Evolutionary conservation across 352 stramenopile genomes (phyloP).

Genomic region (Globisporangium ultimum): DNA sequence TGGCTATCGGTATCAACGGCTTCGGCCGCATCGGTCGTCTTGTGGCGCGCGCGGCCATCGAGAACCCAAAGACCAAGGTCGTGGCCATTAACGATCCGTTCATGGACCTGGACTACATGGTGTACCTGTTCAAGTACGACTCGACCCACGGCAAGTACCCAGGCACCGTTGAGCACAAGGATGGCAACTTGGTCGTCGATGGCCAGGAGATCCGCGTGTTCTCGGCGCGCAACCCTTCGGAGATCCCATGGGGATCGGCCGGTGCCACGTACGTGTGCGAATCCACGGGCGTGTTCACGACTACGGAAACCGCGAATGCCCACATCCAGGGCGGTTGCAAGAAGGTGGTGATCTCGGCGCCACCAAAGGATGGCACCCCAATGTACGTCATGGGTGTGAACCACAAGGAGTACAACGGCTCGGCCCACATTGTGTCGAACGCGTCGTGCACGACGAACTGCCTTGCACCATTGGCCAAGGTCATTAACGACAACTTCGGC

Average conservation of each 20-base stretch:
- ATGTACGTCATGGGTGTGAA: conserved; percentile 98
- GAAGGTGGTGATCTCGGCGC: conserved; percentile 97
- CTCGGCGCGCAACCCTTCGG: conserved; percentile 41
- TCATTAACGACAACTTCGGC: conserved; percentile 60
- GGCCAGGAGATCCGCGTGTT: conserved; percentile 44
- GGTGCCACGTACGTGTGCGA: conserved; percentile 95
- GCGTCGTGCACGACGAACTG: conserved; percentile 81
- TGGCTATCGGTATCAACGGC: conserved; percentile 53
- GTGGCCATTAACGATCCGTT: conserved; percentile 60
- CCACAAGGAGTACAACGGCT: conserved; percentile 87
- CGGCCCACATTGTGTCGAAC: conserved; percentile 78
- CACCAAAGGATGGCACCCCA: conserved; percentile 90
- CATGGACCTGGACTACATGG: conserved; percentile 63
- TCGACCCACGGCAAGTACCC: conserved; percentile 92
- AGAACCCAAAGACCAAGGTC: conserved; percentile 47
- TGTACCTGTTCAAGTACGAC: conserved; percentile 97
- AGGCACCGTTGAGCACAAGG: conserved; percentile 85
- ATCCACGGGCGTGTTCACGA: conserved; percentile 95
- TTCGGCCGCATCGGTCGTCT: conserved; percentile 59
- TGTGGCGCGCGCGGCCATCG: conserved; percentile 38
- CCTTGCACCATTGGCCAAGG: conserved; percentile 46
- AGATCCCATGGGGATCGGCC: conserved; percentile 73
- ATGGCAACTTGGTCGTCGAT: conserved; percentile 69
- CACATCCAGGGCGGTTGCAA: conserved; percentile 92
- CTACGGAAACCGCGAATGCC: conserved; percentile 70